Evolutionary conservation across 352 stramenopile genomes (phyloP).

Genomic region (Globisporangium viniferum): DNA sequence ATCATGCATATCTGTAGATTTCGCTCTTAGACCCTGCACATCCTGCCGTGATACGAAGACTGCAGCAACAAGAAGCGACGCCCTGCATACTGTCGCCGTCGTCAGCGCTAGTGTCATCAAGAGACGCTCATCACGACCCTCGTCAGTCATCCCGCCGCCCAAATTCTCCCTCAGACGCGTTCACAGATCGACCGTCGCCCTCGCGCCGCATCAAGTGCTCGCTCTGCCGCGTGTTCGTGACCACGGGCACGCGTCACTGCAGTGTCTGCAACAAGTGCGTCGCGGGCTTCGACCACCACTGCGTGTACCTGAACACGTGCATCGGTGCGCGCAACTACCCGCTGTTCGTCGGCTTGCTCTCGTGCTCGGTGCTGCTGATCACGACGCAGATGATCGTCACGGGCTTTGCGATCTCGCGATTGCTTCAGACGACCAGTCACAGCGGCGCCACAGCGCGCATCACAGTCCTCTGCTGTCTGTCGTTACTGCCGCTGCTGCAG

Average conservation of each 20-base stretch:
- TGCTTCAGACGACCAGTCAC: slow-evolving; percentile 6
- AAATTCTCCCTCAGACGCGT: not conserved
- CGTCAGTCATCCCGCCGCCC: not conserved
- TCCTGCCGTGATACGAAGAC: slow-evolving; percentile 17
- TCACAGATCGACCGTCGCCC: not conserved
- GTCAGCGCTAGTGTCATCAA: not conserved
- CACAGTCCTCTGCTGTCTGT: slow-evolving; percentile 23
- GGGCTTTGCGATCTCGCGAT: slow-evolving; percentile 32
- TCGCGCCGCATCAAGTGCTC: slow-evolving; percentile 27
- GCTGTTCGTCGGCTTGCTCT: slow-evolving; percentile 57
- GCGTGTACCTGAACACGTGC: slow-evolving; percentile 94
- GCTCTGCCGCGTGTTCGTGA: slow-evolving; percentile 43
- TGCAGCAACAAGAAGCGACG: slow-evolving; percentile 7
- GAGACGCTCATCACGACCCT: slow-evolving; percentile 3
- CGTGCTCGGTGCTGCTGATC: slow-evolving; percentile 52
- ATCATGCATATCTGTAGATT: slow-evolving; percentile 29
- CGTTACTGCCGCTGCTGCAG: slow-evolving; percentile 51
- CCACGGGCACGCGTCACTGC: slow-evolving; percentile 74
- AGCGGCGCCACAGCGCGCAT: slow-evolving; percentile 16
- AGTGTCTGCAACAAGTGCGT: slow-evolving; percentile 94
- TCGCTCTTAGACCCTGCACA: slow-evolving; percentile 46
- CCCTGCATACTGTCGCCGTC: not conserved
- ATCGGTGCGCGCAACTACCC: slow-evolving; percentile 77
- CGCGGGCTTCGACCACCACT: slow-evolving; percentile 94
- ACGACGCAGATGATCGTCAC: slow-evolving; percentile 51